Base-by-base conservation (phyloP, 2,329 filamentous ascomycete species). In the Nemania bipapillata region DNA sequence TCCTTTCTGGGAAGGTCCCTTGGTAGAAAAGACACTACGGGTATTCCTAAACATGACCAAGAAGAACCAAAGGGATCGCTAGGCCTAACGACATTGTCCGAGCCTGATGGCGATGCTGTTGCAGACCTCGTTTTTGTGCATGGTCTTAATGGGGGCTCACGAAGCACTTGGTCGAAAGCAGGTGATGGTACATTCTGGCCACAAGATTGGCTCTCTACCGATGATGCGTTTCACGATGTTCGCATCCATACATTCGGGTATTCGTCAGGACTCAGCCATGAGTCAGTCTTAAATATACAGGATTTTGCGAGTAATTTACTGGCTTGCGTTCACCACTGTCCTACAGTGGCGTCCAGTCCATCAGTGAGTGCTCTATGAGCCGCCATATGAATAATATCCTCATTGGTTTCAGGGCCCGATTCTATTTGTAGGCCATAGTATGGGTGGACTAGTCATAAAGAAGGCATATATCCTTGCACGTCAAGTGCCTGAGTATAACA, bases 51-150 rank as follows among this genome's bases (percentile, higher is more conserved):
- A 37, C 20, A 26, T 20, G 57, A 62, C 52, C 40, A 20, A 17
- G 68, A 54, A 9, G 28, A 37, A 0, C 32, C 60, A 15, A 78
- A 75, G 40, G 75, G 76, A 1, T 70, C 74, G 1, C 32, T 76
- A 12, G 76, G 76, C 0, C 70, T 78, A 0, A 76, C 72, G 0
- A 76, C 74, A 0, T 37, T 77, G 3, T 53, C 70, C 2, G 64
- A 69, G 1, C 76, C 76, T 1, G 57, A 24, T 2, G 26, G 49
- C 0, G 5, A 53, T 9, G 65, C 42, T 20, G 59, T 73, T 0
- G 74, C 50, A n/a, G 78, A 80, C 52, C 40, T 80, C 1, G 72
- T 82, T n/a, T 81, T 83, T 59, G 79, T 82, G 4, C 80, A 82
- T 71, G 79, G 80, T 1, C 73, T 82, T 4, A 78, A 80, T 12